A percentile compares a stretch with the other conserved stretches of the same genome.
Conservation (phyloP, 768 basidiomycete species). For the Boletus rubescentipes region DNA sequence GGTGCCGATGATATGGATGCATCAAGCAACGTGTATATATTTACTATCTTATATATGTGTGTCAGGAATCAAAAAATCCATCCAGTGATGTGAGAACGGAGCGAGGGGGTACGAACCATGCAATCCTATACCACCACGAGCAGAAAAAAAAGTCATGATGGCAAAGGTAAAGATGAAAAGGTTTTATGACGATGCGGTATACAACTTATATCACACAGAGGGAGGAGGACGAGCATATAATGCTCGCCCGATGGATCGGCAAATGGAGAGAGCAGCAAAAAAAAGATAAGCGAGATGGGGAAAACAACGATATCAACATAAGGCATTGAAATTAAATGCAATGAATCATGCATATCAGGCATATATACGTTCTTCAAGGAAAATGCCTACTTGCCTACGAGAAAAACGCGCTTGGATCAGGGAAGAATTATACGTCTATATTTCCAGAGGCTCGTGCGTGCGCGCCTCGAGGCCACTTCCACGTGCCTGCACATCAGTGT, state of each 20-base stretch:
- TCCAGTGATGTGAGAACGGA: not conserved
- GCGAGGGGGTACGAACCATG: not conserved
- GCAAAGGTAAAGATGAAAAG: no score
- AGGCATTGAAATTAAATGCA: constrained; percentile 24
- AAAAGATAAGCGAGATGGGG: not conserved
- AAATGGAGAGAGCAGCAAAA: constrained; percentile 16
- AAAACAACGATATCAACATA: constrained; percentile 14
- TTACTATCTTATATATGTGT: constrained; percentile 19
- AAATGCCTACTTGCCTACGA: constrained; percentile 22
- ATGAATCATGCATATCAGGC: constrained; percentile 25
- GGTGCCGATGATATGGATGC: constrained; percentile 16
- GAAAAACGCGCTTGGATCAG: not conserved
- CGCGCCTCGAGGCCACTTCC: constrained; percentile 74
- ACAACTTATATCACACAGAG: constrained; percentile 23
- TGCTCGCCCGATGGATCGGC: constrained; percentile 10
- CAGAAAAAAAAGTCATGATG: not conserved
- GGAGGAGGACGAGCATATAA: constrained; percentile 5
- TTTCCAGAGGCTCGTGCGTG: constrained; percentile 85
- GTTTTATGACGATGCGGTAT: constrained; percentile 32
- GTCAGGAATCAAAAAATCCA: constrained; percentile 8
- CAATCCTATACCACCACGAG: not conserved
- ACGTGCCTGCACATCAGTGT: constrained; percentile 44
- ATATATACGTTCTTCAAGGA: constrained; percentile 23
- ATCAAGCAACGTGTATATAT: constrained; percentile 29
- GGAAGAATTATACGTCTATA: constrained; percentile 41